Conservation (phyloP, 2,329 filamentous ascomycete species). For the Blastomyces parvus region DNA sequence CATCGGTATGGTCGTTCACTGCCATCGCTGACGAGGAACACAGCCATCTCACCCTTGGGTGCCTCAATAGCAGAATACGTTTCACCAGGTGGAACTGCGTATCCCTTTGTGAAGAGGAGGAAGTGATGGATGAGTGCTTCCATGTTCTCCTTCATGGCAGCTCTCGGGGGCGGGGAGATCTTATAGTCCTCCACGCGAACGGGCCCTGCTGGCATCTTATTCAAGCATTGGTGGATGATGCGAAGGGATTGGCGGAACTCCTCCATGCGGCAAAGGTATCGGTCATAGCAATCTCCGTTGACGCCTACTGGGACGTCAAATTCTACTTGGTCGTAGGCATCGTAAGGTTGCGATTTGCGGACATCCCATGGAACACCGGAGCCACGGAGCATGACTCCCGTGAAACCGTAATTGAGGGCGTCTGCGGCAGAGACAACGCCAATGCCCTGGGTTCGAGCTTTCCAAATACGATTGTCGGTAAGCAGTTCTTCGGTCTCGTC, state of each 20-base stretch:
- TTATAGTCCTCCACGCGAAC: slow-evolving; percentile 98
- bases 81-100: slow-evolving; percentile 91
- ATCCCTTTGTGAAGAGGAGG: slow-evolving; percentile 96
- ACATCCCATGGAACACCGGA: slow-evolving; percentile 95
- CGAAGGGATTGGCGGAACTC: slow-evolving; percentile 97
- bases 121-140: slow-evolving; percentile 99
- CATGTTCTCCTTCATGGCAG: slow-evolving; percentile 99
- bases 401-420: slow-evolving; percentile 94
- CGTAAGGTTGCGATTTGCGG: slow-evolving; percentile 93
- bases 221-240: slow-evolving; percentile 97
- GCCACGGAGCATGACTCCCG: slow-evolving; percentile 94
- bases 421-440: slow-evolving; percentile 87
- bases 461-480: slow-evolving; percentile 99
- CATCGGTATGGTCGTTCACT: slow-evolving; percentile 94
- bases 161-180: slow-evolving; percentile 85
- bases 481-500: slow-evolving; percentile 98
- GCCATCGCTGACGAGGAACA: slow-evolving; percentile 91
- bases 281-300: slow-evolving; percentile 98
- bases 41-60: slow-evolving; percentile 99
- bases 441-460: slow-evolving; percentile 79
- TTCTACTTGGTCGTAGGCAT: slow-evolving; percentile 95
- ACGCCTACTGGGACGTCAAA: slow-evolving; percentile 95
- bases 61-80: slow-evolving; percentile 98
- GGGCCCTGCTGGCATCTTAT: slow-evolving; percentile 95
- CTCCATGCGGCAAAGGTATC: slow-evolving; percentile 98